Evolutionary conservation across 1,284 basidiomycete species (phyloP).

Genomic region (Dichomitus squalens): DNA sequence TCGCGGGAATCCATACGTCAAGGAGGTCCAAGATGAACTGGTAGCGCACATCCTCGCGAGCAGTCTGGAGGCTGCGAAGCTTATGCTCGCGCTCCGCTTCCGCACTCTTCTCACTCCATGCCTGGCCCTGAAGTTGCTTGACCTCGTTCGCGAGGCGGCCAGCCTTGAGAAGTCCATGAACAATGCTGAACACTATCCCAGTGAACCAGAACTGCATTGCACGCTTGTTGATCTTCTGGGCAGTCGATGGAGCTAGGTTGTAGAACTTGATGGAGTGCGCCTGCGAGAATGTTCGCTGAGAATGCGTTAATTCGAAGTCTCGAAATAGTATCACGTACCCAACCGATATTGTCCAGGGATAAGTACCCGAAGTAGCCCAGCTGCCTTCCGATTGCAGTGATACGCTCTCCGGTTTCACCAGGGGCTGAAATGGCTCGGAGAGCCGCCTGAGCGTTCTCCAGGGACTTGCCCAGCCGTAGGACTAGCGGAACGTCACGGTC

Average conservation of each 20-base stretch:
- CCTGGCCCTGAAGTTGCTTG: slow-evolving; percentile 48
- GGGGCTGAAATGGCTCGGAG: slow-evolving; percentile 72
- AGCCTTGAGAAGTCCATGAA: slow-evolving; percentile 68
- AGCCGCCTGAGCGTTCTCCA: slow-evolving; percentile 94
- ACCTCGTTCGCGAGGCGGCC: slow-evolving; percentile 62
- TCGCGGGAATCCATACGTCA: slow-evolving; percentile 90
- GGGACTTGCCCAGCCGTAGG: slow-evolving; percentile 89
- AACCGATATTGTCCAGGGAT: slow-evolving; percentile 78
- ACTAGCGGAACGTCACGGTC: slow-evolving; percentile 48
- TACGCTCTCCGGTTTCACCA: slow-evolving; percentile 70
- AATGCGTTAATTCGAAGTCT: neutral
- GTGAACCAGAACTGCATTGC: slow-evolving; percentile 91
- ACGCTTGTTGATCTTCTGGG: slow-evolving; percentile 67
- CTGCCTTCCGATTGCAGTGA: slow-evolving; percentile 85
- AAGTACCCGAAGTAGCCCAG: slow-evolving; percentile 92
- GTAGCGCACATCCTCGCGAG: slow-evolving; percentile 64
- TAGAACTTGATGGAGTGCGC: slow-evolving; percentile 75
- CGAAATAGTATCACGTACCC: slow-evolving; percentile 55
- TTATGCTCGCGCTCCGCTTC: slow-evolving; percentile 69
- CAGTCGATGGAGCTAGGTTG: slow-evolving; percentile 63
- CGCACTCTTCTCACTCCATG: slow-evolving; percentile 62
- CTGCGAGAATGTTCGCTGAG: slow-evolving; percentile 23
- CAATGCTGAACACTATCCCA: slow-evolving; percentile 82
- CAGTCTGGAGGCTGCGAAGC: slow-evolving; percentile 54
- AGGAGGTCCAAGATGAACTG: slow-evolving; percentile 84